phyloP scores from a whole-genome alignment of 345 rosid species.

The Ceriops zippeliana region DNA sequence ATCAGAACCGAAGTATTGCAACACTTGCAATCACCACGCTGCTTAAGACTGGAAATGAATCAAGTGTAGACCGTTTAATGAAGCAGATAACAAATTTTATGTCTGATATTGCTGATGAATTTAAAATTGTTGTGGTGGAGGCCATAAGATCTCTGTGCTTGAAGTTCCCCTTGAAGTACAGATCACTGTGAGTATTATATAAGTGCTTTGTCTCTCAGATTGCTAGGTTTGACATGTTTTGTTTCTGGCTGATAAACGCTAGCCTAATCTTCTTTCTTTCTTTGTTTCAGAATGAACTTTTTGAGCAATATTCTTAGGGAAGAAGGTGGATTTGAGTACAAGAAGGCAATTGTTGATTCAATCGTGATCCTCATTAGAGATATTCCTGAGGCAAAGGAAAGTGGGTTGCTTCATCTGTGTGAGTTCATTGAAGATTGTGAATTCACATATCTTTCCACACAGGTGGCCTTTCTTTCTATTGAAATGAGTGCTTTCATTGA shows the following conservation, averaged over 20 bases:
- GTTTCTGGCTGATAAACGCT: not conserved
- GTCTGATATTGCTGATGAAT: constrained; percentile 99
- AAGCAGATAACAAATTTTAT: constrained; percentile 97
- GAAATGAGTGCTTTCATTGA: not conserved
- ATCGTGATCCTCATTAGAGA: constrained; percentile 95
- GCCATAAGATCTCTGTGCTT: constrained; percentile 95
- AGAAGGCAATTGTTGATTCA: constrained; percentile 95
- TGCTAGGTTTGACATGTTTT: not conserved
- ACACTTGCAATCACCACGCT: constrained; percentile 98
- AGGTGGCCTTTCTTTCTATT: constrained; percentile 44
- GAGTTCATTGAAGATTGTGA: constrained; percentile 99
- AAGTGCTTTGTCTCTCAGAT: not conserved
- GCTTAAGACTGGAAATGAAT: constrained; percentile 96
- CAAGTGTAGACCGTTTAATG: constrained; percentile 97
- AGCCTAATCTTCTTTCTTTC: constrained; percentile 7
- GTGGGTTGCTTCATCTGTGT: constrained; percentile 94
- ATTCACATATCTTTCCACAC: constrained; percentile 96
- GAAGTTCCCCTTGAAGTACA: constrained; percentile 93
- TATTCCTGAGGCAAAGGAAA: constrained; percentile 98
- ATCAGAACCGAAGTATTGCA: constrained; percentile 97
- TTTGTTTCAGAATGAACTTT: constrained; percentile 85
- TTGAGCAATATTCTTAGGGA: constrained; percentile 97
- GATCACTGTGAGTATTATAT: constrained; percentile 69
- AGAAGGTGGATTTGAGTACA: constrained; percentile 99
- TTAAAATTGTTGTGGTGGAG: constrained; percentile 97